A percentile compares a stretch with the other conserved stretches of the same genome.
Evolutionary conservation across 495 filamentous ascomycete species (phyloP).

Genomic region (Penicillium goetzii): DNA sequence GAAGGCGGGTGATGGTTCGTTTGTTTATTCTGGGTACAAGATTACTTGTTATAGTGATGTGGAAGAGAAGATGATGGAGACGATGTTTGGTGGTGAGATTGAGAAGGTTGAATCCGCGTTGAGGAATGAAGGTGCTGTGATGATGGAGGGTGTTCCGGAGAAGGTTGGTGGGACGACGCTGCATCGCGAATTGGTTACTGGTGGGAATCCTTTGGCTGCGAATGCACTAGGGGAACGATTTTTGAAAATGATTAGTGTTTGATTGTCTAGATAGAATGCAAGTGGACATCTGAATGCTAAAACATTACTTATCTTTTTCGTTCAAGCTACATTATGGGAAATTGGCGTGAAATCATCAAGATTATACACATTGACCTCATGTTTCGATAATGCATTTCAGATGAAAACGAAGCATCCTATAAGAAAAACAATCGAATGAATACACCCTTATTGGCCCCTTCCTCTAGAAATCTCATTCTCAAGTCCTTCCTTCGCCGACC

Average conservation of each 20-base stretch:
- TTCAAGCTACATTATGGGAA: background rate
- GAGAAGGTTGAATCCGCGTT: constrained; percentile 36
- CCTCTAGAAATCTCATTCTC: background rate
- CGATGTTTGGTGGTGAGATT: constrained; percentile 33
- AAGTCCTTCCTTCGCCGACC: constrained; percentile 2
- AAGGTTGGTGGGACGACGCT: constrained; percentile 35
- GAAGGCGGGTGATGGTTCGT: constrained; percentile 30
- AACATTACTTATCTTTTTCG: background rate
- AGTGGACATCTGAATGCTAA: background rate
- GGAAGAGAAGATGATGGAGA: constrained; percentile 42
- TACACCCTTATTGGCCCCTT: background rate
- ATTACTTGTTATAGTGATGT: constrained; percentile 38
- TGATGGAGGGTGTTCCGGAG: constrained; percentile 33
- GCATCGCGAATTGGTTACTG: constrained; percentile 33
- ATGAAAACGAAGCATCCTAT: background rate
- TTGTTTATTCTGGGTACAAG: constrained; percentile 42
- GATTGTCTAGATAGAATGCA: background rate
- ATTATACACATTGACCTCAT: background rate
- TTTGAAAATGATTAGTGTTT: constrained; percentile 38
- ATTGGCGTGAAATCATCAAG: background rate
- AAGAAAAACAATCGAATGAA: background rate
- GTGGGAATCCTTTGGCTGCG: constrained; percentile 39
- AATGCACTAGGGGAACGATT: constrained; percentile 36
- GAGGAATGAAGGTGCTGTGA: constrained; percentile 32
- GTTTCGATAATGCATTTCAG: background rate